phyloP scores from a whole-genome alignment of 768 basidiomycete genomes.

The Naganishia vishniacii region DNA sequence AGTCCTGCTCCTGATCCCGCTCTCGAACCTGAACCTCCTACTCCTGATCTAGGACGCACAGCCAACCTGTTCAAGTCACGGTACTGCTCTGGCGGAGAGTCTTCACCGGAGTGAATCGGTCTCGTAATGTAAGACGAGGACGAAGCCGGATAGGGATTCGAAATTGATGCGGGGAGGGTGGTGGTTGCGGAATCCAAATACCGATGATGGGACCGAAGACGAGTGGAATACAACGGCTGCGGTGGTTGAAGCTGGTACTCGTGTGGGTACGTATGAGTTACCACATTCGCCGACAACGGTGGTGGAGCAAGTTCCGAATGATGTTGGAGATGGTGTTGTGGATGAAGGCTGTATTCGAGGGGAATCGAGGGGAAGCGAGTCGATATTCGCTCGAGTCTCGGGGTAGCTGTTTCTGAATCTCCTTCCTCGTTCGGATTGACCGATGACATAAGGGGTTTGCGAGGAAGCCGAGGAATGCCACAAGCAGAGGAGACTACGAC shows the following conservation, averaged over 20 bases:
- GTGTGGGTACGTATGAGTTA: background rate
- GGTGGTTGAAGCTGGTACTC: background rate
- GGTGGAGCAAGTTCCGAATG: background rate
- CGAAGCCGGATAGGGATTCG: background rate
- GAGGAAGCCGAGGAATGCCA: too few species aligned
- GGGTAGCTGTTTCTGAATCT: constrained; percentile 15
- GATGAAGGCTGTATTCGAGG: too few species aligned
- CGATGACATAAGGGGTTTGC: constrained; percentile 17
- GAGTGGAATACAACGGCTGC: background rate
- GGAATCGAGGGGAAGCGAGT: background rate
- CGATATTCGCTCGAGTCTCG: background rate
- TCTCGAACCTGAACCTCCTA: constrained; percentile 1
- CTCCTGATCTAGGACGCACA: constrained; percentile 7
- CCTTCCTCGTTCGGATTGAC: constrained; percentile 14
- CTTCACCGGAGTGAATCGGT: background rate
- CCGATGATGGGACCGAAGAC: constrained; percentile 11
- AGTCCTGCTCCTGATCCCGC: constrained; percentile 12
- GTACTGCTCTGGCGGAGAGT: background rate
- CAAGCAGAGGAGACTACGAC: too few species aligned
- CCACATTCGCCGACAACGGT: background rate
- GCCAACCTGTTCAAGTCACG: constrained; percentile 13
- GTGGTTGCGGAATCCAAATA: background rate
- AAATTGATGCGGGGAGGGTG: background rate
- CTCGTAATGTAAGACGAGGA: constrained; percentile 1
- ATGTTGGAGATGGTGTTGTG: too few species aligned